These are phyloP conservation scores for Tripidium arundinaceum DNA, from an alignment of 202 grass and related monocot species.

Conservation along the genomic window DNA sequence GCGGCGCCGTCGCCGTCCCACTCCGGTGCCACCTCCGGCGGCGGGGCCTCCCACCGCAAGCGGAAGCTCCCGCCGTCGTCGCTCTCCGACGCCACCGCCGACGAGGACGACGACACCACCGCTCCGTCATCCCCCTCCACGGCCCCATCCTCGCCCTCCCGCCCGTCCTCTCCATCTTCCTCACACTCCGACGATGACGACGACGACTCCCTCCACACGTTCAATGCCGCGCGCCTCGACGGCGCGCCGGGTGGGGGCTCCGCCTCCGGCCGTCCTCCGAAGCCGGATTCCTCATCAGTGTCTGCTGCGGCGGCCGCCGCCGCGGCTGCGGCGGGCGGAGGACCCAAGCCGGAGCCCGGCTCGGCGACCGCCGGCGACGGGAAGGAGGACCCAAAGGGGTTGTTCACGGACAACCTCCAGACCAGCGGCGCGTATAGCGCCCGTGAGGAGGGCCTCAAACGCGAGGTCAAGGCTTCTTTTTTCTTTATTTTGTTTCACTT, in stretches of 20 bases:
- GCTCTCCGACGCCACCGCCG: slow-evolving; percentile 47
- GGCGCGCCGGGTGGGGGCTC: slow-evolving; percentile 32
- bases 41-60: slow-evolving; percentile 51
- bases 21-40: slow-evolving; percentile 53
- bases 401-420: slow-evolving; percentile 96
- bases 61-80: slow-evolving; percentile 65
- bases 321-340: background rate
- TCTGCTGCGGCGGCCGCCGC: slow-evolving; percentile 36
- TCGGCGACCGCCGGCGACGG: slow-evolving; percentile 49
- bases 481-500: background rate
- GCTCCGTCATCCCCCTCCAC: slow-evolving; percentile 46
- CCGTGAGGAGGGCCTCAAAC: slow-evolving; percentile 90
- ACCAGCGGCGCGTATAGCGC: slow-evolving; percentile 92
- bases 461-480: slow-evolving; percentile 53
- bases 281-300: slow-evolving; percentile 51
- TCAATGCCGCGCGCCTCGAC: slow-evolving; percentile 72
- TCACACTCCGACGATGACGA: slow-evolving; percentile 83
- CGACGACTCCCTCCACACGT: slow-evolving; percentile 63
- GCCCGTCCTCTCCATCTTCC: slow-evolving; percentile 52
- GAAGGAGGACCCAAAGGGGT: slow-evolving; percentile 80
- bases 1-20: slow-evolving; percentile 53
- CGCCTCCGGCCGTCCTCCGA: slow-evolving; percentile 45
- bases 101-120: slow-evolving; percentile 60
- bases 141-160: slow-evolving; percentile 44
- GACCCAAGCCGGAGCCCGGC: slow-evolving; percentile 38